These are phyloP conservation scores for Volvox carteri DNA, from an alignment of 163 green algal genomes.

Conservation along the genomic window DNA sequence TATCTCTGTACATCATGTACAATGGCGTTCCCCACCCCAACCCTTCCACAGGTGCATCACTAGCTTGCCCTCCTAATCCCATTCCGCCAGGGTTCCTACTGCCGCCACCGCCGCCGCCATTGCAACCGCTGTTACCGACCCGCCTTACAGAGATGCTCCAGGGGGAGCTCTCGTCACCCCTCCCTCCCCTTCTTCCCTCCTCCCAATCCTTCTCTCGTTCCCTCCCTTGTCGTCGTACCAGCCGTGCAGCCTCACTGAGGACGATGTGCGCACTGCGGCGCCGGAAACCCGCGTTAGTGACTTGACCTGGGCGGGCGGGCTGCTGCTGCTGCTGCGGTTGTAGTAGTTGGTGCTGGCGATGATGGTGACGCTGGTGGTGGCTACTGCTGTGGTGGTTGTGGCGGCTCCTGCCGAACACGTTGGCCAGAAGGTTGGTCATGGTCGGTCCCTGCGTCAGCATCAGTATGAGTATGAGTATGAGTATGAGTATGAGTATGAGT, in stretches of 20 bases:
- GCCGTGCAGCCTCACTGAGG: conserved; percentile 21
- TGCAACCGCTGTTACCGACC: no score
- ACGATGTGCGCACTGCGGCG: conserved; percentile 36
- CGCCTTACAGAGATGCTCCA: no score
- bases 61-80: no score
- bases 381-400: not conserved
- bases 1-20: no score
- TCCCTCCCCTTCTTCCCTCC: no score
- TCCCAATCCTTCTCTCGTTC: no score
- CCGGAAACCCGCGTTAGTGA: not conserved
- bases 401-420: conserved; percentile 26
- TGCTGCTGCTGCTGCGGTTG: not conserved
- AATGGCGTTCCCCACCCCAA: no score
- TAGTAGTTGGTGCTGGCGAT: not conserved
- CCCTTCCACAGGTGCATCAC: no score
- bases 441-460: not conserved
- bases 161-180: no score
- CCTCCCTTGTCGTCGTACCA: no score
- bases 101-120: no score
- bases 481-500: not conserved
- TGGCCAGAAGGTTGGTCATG: conserved; percentile 25
- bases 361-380: not conserved
- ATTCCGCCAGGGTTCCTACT: no score
- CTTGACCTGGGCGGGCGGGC: not conserved
- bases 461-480: not conserved